Evolutionary conservation across 306 rosid species (phyloP), one percentile per base, ranked within the genome.

Genomic region (Cicer arietinum): DNA sequence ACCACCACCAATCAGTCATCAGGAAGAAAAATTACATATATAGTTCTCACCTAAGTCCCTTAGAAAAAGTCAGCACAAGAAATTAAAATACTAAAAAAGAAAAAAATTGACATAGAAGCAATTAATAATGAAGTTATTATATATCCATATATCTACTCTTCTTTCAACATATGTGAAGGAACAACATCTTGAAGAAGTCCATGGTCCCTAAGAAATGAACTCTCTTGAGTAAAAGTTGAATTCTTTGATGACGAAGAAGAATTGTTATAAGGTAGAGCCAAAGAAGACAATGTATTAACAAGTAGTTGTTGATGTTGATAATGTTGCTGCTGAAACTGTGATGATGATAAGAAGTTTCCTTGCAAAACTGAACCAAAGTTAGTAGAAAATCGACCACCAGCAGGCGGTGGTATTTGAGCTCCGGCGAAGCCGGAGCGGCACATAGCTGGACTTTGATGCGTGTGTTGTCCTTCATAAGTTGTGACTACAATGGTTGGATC

Each of bases 381-480:
- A 69, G 67, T 18, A 8, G 86, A 65, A 16, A 54, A 76, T 3
- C 68, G 63, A 40, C 79, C 13, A 42, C 67, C 45, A 65, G 17
- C 3, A 8, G 66, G 75, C 0, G 78, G 65, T 16, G 69, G 67
- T 5, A 73, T 79, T 1, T 81, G 75, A 73, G 81, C 81, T 39
- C 78, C 77, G 66, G 72, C 71, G 18, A 79, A 75, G 76, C 45
- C 67, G 3, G 89, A 77, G 1, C 94, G 96, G 10, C 94, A 80
- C 79, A 86, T 81, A 57, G 85, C 84, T 4, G 97, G 96, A 80
- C 91, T 88, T 44, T 84, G 88, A 71, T 94, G 98, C 0, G 80
- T 85, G 82, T 94, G 98, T 66, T 94, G 92, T 40, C 98, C 98
- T 87, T 94, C 98, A 20, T 94, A 94, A 25, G 98, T 94, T 5